Base-by-base conservation (phyloP, 371 early-diverging fungal genomes). In the Batrachochytrium dendrobatidis region DNA sequence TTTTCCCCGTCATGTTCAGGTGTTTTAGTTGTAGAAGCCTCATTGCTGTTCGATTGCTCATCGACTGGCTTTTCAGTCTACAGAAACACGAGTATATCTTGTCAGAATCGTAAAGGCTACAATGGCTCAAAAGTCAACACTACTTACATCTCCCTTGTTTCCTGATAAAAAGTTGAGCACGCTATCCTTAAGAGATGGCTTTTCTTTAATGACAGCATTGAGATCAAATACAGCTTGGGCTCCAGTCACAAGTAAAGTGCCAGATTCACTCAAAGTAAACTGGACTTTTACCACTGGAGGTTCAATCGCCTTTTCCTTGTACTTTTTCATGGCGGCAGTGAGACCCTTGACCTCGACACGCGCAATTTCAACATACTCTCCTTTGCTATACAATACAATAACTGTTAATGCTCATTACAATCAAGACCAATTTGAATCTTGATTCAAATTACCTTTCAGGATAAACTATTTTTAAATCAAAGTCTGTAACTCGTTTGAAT, bases 201-300 rank as follows among this genome's bases (percentile, higher is more conserved):
- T 44, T 48, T 55, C 57, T 43, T 50, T 52, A 10, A 53, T 54
- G 1, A 44, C 75, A 70, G 39, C 82, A 51, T 90, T 72, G 26
- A 91, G 61, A 46, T 75, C 69, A 55, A 76, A 73, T n/a, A 33
- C 45, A 10, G 64, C 76, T 24, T 34, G 17, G 1, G 69, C 73
- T 24, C 73, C 70, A 6, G 59, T 56, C 22, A 80, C 57, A 1
- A 46, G 18, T 7, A 76, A 53, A 4, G 87, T 80, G 31, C 90
- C 78, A 28, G 72, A 61, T 30, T 83, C 83, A 33, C 66, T 69
- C 52, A 93, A 72, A 62, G 84, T 84, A 57, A 94, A 73, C 12
- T 81, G 70, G 3, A 90, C 85, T 44, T 88, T 85, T 32, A 95
- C 92, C 69, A 91, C 91, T 50, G 89, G 88, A 20, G 76, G 77